phyloP scores from a whole-genome alignment of 2,329 filamentous ascomycete genomes.

The Hortaea sp. region DNA sequence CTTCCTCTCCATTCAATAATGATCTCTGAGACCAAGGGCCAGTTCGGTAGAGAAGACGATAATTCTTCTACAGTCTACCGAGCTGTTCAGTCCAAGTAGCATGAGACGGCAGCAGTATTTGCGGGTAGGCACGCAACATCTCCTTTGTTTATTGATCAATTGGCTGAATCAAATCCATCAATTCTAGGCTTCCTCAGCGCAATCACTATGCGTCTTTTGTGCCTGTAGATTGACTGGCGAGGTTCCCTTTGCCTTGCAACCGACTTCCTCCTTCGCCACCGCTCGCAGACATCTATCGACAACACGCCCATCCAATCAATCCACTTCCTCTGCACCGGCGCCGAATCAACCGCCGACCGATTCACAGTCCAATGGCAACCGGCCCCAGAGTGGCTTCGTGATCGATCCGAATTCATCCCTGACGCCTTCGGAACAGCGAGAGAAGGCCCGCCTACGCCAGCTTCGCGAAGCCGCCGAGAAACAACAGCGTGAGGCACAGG shows the following conservation, averaged over 20 bases:
- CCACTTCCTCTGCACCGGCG: background rate
- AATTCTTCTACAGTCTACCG: no score
- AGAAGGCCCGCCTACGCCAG: slow-evolving; percentile 6
- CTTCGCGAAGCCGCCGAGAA: slow-evolving; percentile 4
- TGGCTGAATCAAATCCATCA: slow-evolving; percentile 4
- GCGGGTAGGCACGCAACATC: slow-evolving; percentile 11
- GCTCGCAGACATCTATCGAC: slow-evolving; percentile 4
- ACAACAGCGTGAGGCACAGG: slow-evolving; percentile 1
- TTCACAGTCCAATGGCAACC: background rate
- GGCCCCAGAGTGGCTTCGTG: background rate
- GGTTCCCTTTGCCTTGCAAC: slow-evolving; percentile 4
- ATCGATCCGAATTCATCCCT: slow-evolving; percentile 16
- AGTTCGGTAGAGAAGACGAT: no score
- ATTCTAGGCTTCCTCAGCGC: slow-evolving; percentile 18
- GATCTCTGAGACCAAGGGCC: no score
- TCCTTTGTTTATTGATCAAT: slow-evolving; percentile 4
- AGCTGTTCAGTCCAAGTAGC: background rate
- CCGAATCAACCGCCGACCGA: background rate
- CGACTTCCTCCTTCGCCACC: slow-evolving; percentile 4
- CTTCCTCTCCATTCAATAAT: no score
- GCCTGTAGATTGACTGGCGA: slow-evolving; percentile 18
- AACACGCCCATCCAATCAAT: background rate
- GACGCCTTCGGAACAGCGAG: slow-evolving; percentile 10
- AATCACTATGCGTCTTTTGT: slow-evolving; percentile 25
- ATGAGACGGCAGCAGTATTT: slow-evolving; percentile 22